These are phyloP conservation scores for Rhizomucor pusillus DNA, from an alignment of 371 early-diverging fungal species.

Conservation along the genomic window DNA sequence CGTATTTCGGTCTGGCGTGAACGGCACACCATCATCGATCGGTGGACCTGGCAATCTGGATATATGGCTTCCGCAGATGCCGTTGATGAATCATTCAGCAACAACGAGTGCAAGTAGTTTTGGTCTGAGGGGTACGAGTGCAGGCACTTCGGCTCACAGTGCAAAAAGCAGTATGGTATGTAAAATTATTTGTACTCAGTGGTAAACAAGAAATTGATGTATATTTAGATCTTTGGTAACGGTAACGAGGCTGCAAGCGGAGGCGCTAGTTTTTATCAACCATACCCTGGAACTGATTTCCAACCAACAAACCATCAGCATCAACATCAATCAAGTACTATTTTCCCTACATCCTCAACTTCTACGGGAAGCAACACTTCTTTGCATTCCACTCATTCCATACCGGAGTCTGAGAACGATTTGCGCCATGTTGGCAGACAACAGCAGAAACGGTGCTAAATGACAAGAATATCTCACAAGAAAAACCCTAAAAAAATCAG, in stretches of 20 bases:
- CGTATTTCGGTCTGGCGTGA: constrained; percentile 9
- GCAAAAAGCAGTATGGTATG: no score
- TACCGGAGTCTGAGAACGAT: constrained; percentile 21
- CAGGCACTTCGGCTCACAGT: constrained; percentile 6
- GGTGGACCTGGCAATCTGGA: constrained; percentile 8
- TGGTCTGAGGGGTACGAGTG: constrained; percentile 3
- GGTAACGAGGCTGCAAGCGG: constrained; percentile 10
- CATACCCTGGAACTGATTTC: constrained; percentile 20
- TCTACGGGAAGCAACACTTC: constrained; percentile 42
- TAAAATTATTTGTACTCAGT: background rate
- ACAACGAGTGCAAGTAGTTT: constrained; percentile 6
- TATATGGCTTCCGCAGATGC: constrained; percentile 13
- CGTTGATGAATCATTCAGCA: constrained; percentile 1
- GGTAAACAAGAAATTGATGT: background rate
- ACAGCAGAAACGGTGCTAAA: constrained; percentile 12
- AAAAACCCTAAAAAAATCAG: background rate
- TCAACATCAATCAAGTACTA: constrained; percentile 26
- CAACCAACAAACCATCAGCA: constrained; percentile 19
- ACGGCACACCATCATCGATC: constrained; percentile 6
- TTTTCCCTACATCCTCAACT: constrained; percentile 38
- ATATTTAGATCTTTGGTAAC: constrained; percentile 7
- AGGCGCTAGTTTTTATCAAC: constrained; percentile 12
- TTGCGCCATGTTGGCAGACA: constrained; percentile 8
- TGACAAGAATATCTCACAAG: background rate
- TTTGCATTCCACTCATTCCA: constrained; percentile 37